Evolutionary conservation across 805 yeast genomes (phyloP).

Genomic region (Sungouiella blattae): DNA sequence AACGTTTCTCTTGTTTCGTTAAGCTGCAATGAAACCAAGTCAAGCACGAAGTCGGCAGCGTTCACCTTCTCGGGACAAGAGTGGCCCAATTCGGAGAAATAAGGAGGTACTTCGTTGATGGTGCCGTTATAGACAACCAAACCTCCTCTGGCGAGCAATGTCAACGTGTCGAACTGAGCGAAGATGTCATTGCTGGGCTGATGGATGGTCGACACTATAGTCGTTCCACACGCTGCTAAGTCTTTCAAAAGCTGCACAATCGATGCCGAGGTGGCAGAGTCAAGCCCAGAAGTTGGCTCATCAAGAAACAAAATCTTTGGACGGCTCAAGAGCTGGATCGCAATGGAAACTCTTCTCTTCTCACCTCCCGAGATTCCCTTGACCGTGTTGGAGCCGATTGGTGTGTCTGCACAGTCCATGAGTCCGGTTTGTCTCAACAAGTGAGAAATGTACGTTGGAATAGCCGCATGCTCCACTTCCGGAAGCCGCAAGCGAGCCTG

Average conservation of each 20-base stretch:
- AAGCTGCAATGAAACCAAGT: slow-evolving; percentile 51
- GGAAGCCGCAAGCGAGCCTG: slow-evolving; percentile 71
- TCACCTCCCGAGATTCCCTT: slow-evolving; percentile 53
- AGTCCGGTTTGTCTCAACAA: slow-evolving; percentile 69
- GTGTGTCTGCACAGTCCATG: slow-evolving; percentile 69
- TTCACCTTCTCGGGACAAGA: slow-evolving; percentile 60
- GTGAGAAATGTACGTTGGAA: slow-evolving; percentile 50
- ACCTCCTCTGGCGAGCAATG: slow-evolving; percentile 73
- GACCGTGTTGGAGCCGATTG: slow-evolving; percentile 37
- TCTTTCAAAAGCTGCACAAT: slow-evolving; percentile 58
- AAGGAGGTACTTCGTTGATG: slow-evolving; percentile 40
- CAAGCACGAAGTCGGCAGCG: slow-evolving; percentile 73
- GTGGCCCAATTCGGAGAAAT: slow-evolving; percentile 49
- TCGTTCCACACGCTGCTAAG: slow-evolving; percentile 62
- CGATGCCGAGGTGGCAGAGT: slow-evolving; percentile 70
- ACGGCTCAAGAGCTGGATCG: slow-evolving; percentile 68
- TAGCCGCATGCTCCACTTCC: slow-evolving; percentile 23
- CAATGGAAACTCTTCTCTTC: slow-evolving; percentile 78
- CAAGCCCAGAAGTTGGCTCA: slow-evolving; percentile 89
- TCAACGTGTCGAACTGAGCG: slow-evolving; percentile 62
- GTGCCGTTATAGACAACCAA: slow-evolving; percentile 64
- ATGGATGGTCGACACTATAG: slow-evolving; percentile 71
- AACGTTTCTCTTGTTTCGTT: slow-evolving; percentile 23
- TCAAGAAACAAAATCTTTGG: slow-evolving; percentile 73
- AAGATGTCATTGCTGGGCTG: slow-evolving; percentile 76